Evolutionary conservation across 371 early-diverging fungal genomes (phyloP).

Genomic region (Mortierella sp.): DNA sequence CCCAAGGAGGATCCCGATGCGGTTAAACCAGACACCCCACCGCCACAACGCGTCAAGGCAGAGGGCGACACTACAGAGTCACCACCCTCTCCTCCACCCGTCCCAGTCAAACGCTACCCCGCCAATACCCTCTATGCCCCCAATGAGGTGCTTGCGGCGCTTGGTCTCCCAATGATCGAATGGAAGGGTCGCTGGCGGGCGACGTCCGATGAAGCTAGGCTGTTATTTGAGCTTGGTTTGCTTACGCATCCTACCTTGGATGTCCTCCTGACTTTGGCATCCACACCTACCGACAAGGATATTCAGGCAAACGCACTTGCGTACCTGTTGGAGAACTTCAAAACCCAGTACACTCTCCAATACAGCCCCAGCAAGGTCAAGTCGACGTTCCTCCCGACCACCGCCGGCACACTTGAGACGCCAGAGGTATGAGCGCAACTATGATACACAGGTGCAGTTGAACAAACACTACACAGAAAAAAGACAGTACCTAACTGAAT

Average conservation of each 20-base stretch:
- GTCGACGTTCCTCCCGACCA: slow-evolving; percentile 77
- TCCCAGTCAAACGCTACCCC: slow-evolving; percentile 65
- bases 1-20: slow-evolving; percentile 63
- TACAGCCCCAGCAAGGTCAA: slow-evolving; percentile 65
- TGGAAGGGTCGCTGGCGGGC: slow-evolving; percentile 70
- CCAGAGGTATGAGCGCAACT: slow-evolving; percentile 51
- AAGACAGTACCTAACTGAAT: not conserved
- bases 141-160: slow-evolving; percentile 66
- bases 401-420: slow-evolving; percentile 58
- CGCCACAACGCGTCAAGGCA: slow-evolving; percentile 43
- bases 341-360: slow-evolving; percentile 63
- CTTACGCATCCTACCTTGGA: slow-evolving; percentile 67
- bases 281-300: slow-evolving; percentile 57
- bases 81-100: slow-evolving; percentile 25
- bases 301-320: slow-evolving; percentile 68
- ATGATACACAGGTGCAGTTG: not conserved
- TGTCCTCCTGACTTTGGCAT: slow-evolving; percentile 67
- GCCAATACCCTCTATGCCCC: slow-evolving; percentile 84
- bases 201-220: slow-evolving; percentile 68
- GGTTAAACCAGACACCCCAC: slow-evolving; percentile 19
- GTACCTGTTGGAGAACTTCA: slow-evolving; percentile 83
- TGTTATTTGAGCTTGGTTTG: slow-evolving; percentile 79
- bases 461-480: too few relatives aligned
- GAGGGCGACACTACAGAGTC: slow-evolving; percentile 20
- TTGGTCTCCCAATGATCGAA: slow-evolving; percentile 79